These are phyloP conservation scores for Dorcoceras hygrometricum DNA, from an alignment of 257 asterid genomes.

Conservation along the genomic window DNA sequence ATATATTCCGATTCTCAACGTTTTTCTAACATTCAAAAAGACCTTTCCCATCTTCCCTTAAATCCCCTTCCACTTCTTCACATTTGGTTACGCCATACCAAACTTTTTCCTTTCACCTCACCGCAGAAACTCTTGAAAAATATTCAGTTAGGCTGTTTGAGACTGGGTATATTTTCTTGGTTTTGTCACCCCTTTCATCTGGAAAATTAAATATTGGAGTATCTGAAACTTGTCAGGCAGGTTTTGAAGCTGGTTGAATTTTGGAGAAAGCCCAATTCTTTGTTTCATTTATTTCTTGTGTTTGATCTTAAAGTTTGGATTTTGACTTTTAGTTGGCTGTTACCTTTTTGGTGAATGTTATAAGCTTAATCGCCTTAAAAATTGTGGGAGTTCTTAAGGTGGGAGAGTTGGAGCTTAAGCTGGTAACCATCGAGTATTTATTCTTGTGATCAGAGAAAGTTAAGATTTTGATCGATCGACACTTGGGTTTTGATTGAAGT, in stretches of 20 bases:
- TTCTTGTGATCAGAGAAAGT: slow-evolving; percentile 16
- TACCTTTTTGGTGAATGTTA: slow-evolving; percentile 23
- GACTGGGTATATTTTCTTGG: neutral
- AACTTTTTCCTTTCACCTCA: neutral
- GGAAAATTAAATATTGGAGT: slow-evolving; percentile 23
- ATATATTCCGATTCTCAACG: neutral
- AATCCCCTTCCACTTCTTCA: neutral
- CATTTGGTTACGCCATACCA: neutral
- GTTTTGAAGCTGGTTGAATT: slow-evolving; percentile 24
- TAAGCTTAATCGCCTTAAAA: slow-evolving; percentile 25
- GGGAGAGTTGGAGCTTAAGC: slow-evolving; percentile 19
- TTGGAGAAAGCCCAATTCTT: neutral
- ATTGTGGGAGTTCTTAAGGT: slow-evolving; percentile 16
- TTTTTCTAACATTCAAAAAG: neutral
- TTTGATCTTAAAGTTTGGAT: slow-evolving; percentile 15
- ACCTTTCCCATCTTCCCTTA: neutral
- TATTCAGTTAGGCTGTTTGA: too few species aligned
- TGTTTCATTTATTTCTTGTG: slow-evolving; percentile 12
- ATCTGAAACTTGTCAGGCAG: slow-evolving; percentile 27
- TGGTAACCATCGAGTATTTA: neutral
- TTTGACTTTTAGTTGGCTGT: slow-evolving; percentile 17
- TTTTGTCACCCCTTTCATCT: slow-evolving; percentile 21
- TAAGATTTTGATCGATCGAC: slow-evolving; percentile 32
- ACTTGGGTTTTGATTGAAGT: slow-evolving; percentile 20
- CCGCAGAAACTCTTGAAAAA: too few species aligned